Evolutionary conservation across 371 early-diverging fungal species (phyloP).

Genomic region (Mucor irregularis): DNA sequence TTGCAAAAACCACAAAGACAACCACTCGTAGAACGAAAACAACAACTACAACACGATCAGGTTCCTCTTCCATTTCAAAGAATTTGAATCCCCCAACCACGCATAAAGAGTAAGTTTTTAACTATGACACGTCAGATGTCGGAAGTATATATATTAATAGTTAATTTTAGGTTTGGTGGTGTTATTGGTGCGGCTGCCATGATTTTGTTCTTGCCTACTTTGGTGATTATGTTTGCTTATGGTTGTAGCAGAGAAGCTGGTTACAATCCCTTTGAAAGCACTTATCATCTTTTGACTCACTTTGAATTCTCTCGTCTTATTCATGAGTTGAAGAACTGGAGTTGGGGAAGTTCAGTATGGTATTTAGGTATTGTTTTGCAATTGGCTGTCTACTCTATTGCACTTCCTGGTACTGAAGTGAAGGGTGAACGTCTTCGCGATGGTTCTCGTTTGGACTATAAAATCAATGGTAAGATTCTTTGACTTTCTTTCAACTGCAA

Average conservation of each 20-base stretch:
- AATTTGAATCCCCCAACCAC: conserved; percentile 54
- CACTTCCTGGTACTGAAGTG: conserved; percentile 70
- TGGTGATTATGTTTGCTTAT: conserved; percentile 67
- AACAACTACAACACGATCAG: background rate
- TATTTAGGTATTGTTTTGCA: conserved; percentile 71
- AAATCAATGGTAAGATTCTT: conserved; percentile 65
- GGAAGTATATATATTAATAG: too few species aligned
- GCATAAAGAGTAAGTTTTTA: conserved; percentile 55
- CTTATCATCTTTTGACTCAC: conserved; percentile 17
- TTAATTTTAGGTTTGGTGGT: conserved; percentile 68
- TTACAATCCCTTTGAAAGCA: conserved; percentile 41
- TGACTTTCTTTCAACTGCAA: background rate
- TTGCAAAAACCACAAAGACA: background rate
- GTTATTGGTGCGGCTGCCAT: conserved; percentile 70
- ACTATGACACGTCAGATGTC: too few species aligned
- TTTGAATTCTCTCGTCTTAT: conserved; percentile 29
- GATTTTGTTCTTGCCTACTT: conserved; percentile 57
- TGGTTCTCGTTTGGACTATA: conserved; percentile 70
- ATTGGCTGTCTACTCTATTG: conserved; percentile 60
- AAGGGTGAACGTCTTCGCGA: conserved; percentile 75
- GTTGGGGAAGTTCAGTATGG: conserved; percentile 51
- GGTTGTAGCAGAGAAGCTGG: conserved; percentile 58
- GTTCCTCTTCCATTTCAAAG: background rate
- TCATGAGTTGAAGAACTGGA: conserved; percentile 31
- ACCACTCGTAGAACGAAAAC: background rate